Base-by-base conservation (phyloP, 495 filamentous ascomycete species). In the Daldinia decipiens region DNA sequence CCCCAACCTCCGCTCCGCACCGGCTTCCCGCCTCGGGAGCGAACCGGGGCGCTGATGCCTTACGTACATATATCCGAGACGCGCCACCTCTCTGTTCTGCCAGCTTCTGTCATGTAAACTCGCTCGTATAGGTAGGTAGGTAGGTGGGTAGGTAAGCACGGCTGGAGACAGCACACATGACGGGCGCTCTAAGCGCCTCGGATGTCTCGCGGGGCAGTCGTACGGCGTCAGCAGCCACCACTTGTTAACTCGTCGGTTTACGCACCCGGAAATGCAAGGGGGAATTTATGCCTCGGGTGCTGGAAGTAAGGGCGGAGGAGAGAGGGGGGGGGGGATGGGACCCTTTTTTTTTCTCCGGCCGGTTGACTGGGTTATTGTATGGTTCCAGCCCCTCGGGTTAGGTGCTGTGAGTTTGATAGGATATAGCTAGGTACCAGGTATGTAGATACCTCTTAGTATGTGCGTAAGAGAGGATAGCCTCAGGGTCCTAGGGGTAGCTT, bases 1-100 rank as follows among this genome's bases (percentile, higher is more conserved):
- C n/a, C n/a, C n/a, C 34, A 36, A 36, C 34, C 34, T 13, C 34
- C 11, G 34, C 34, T 36, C 5, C 32, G 9, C 32, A n/a, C n/a
- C n/a, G n/a, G n/a, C n/a, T n/a, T n/a, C n/a, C n/a, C n/a, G n/a
- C n/a, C n/a, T n/a, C n/a, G n/a, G n/a, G n/a, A n/a, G n/a, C n/a
- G n/a, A n/a, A n/a, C n/a, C n/a, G n/a, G n/a, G n/a, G n/a, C n/a
- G n/a, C n/a, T n/a, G n/a, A n/a, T n/a, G n/a, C n/a, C n/a, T n/a
- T n/a, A n/a, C n/a, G n/a, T n/a, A n/a, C n/a, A n/a, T n/a, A 40
- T 40, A 40, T 40, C 39, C 39, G n/a, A 40, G 39, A 40, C 39
- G n/a, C 15, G 39, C 39, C 39, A 40, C 39, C 6, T 45, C 9
- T 17, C 0, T 21, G 1, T n/a, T 13, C 0, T 12, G 1, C 5